Percentiles rank a stretch among this genome's conserved stretches.
These are phyloP conservation scores for Testicularia cyperi DNA, from an alignment of 1,284 basidiomycete species.

Conservation along the genomic window DNA sequence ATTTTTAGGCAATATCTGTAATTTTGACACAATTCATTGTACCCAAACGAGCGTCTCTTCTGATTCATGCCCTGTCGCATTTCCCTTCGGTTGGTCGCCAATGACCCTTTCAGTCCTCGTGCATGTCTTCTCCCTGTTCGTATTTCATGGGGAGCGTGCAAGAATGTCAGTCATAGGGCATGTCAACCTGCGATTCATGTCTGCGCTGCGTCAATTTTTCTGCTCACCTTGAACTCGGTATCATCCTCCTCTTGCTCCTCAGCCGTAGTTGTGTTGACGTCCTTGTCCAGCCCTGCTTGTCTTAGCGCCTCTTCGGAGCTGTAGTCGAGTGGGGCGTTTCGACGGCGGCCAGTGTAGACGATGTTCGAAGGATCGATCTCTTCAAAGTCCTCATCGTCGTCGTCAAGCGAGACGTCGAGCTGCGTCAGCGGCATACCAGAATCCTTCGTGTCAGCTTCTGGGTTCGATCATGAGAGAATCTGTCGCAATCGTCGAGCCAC, in stretches of 20 bases:
- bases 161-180: too few relatives aligned
- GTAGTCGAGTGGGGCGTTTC: conserved; percentile 45
- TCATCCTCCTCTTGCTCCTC: conserved; percentile 41
- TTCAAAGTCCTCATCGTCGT: conserved; percentile 42
- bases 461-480: too few relatives aligned
- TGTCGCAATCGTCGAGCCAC: too few relatives aligned
- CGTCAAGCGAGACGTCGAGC: conserved; percentile 35
- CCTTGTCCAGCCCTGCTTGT: conserved; percentile 36
- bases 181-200: too few relatives aligned
- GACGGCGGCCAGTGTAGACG: conserved; percentile 34
- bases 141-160: too few relatives aligned
- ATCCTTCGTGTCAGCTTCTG: too few relatives aligned
- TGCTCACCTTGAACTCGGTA: conserved; percentile 38
- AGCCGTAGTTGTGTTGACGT: conserved; percentile 5
- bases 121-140: conserved; percentile 29
- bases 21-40: too few relatives aligned
- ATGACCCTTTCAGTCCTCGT: conserved; percentile 5
- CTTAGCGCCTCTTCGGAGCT: conserved; percentile 48
- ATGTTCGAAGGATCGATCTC: conserved; percentile 45
- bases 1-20: too few relatives aligned
- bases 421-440: too few relatives aligned
- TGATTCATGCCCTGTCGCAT: too few relatives aligned
- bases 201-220: too few relatives aligned
- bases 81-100: background rate
- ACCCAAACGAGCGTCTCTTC: too few relatives aligned